Evolutionary conservation across 176 grass and related monocot genomes (phyloP), one percentile per base, ranked within the genome.

Genomic region (Phoenix roebelenii): DNA sequence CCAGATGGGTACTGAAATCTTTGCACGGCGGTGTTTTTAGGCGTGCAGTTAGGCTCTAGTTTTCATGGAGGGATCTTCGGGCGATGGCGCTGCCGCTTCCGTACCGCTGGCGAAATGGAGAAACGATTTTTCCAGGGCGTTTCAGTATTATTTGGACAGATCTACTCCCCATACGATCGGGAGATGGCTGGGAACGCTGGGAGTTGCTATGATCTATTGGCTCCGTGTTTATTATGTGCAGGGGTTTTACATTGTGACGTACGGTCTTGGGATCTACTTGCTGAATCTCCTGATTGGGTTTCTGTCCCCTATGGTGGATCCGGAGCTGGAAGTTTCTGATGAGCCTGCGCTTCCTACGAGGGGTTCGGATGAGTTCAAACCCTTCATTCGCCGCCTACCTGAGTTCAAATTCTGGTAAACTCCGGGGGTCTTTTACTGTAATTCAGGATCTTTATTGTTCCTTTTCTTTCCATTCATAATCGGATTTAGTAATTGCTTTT

Each of bases 351-450:
- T 95, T 2, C 90, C 86, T 64, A 89, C 71, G 15, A 79, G 80
- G 63, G 90, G 90, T 3, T 89, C 90, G 0, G 90, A 95, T 71
- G 90, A 95, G 77, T 95, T 95, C 73, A 95, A 81, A 79, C 90
- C 90, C 16, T 95, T 95, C 78, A 89, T 95, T 68, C 68, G 90
- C 64, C 66, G 90, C 28, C 90, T 95, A 18, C 85, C 90, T 2
- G 90, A 95, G 85, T 95, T 95, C 76, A 95, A 95, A 76, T 95
- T 95, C 77, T 95, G 90, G 86, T 95, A 70, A 52, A 20, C 25
- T 61, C 23, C 58, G 35, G n/a, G 12, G 32, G 4, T 49, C 60
- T 26, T 16, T 28, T 15, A 29, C 50, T 49, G 4, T 49, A 51
- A 25, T 74, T 24, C 28, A 20, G 20, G 49, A 17, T 5, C 20